Evolutionary conservation across 2,329 filamentous ascomycete genomes (phyloP), one percentile per base, ranked within the genome.

Genomic region (Fusarium musae): DNA sequence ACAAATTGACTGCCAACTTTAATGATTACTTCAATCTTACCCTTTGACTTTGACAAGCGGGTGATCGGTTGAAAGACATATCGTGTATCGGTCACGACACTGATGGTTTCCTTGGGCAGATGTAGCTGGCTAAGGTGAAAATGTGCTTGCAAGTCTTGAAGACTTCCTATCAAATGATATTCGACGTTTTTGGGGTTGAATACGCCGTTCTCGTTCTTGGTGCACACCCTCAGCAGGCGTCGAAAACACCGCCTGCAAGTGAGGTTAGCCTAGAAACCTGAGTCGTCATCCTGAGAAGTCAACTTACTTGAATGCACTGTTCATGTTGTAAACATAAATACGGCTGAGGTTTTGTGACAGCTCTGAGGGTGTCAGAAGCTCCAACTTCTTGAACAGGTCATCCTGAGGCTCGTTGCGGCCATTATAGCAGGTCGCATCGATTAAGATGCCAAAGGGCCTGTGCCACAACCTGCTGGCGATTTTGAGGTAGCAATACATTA

Each of bases 241-340:
- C 91, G 86, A 75, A 93, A 89, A 74, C 90, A 92, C 84, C 92
- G 91, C 71, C 82, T 83, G 42, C 3, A 32, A 39, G 26, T 16
- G 11, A n/a, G 34, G 47, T 63, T 59, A 76, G 72, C n/a, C 15
- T n/a, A 12, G n/a, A 42, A 26, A 21, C 36, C 37, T 8, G 23
- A 30, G 36, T 32, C 32, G 9, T 11, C 21, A n/a, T 9, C 19
- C 32, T 26, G 11, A 32, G 9, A 23, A 11, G 13, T 19, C 21
- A 26, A 40, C 83, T 70, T 81, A 88, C 87, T 88, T 87, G 79
- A 91, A 92, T 16, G 90, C 87, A 76, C 89, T 92, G 75, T 93
- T 93, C 90, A 93, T 93, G 77, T 93, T 93, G 80, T 93, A 93
- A 21, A 93, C 85, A 72, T 93, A 93, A 44, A 92, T 85, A 42